Evolutionary conservation across 495 filamentous ascomycete genomes (phyloP).

Genomic region (Tirmania nivea): DNA sequence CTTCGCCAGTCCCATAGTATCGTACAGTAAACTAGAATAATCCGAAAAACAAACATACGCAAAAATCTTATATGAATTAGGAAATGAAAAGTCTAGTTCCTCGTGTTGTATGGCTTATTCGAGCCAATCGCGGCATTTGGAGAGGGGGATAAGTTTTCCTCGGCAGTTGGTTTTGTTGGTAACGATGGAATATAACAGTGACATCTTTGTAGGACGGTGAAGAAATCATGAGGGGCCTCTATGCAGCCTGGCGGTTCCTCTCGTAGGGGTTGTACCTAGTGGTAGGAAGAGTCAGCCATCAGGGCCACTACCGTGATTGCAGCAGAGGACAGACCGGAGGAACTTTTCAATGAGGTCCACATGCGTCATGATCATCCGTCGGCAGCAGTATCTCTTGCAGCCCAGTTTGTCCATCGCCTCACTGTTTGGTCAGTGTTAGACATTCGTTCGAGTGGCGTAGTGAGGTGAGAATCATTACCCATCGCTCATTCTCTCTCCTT

Average conservation of each 20-base stretch:
- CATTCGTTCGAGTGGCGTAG: not conserved
- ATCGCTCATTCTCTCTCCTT: not conserved
- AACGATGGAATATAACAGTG: too few species aligned
- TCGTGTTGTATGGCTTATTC: too few species aligned
- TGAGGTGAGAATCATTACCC: not conserved
- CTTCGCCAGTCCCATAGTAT: too few species aligned
- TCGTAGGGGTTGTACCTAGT: conserved; percentile 15
- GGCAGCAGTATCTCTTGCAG: conserved; percentile 90
- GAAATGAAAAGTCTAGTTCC: too few species aligned
- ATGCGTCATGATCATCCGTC: conserved; percentile 99
- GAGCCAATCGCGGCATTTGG: too few species aligned
- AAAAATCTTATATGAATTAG: too few species aligned
- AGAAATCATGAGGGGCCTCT: too few species aligned
- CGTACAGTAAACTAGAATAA: too few species aligned
- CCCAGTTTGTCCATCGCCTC: conserved; percentile 87
- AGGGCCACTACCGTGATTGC: not conserved
- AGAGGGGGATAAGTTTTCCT: too few species aligned
- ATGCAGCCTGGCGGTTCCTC: not conserved
- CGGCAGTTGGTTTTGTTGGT: too few species aligned
- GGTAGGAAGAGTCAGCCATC: not conserved
- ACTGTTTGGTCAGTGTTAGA: conserved; percentile 23
- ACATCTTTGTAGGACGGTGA: too few species aligned
- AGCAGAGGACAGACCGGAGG: conserved; percentile 40
- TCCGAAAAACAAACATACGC: too few species aligned
- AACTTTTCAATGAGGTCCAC: conserved; percentile 98